phyloP scores from a whole-genome alignment of 192 early-diverging fungal species.

The Coemansia sp. region DNA sequence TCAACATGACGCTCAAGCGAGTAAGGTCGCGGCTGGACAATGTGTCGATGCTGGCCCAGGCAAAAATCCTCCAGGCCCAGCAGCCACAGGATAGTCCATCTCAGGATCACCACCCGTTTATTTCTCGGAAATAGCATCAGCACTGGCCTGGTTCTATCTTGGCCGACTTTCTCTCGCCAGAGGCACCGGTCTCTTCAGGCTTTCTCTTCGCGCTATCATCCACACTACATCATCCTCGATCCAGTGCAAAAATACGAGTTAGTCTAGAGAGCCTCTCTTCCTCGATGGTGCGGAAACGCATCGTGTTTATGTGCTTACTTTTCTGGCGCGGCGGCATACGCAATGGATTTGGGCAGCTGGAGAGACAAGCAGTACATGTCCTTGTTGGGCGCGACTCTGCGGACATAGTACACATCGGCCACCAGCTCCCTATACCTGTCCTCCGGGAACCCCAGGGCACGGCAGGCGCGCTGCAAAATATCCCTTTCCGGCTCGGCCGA shows the following conservation, averaged over 20 bases:
- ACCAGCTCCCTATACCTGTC: conserved; percentile 27
- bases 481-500: conserved; percentile 63
- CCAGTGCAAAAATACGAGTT: no score
- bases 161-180: background rate
- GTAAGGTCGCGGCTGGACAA: conserved; percentile 34
- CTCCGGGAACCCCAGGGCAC: conserved; percentile 49
- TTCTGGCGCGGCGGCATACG: conserved; percentile 46
- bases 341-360: conserved; percentile 67
- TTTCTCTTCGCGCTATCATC: background rate
- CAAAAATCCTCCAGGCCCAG: conserved; percentile 31
- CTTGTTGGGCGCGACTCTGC: conserved; percentile 96
- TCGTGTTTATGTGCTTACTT: conserved; percentile 15
- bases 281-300: no score
- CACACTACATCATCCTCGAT: background rate
- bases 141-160: no score
- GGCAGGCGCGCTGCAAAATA: conserved; percentile 40
- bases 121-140: no score
- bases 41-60: conserved; percentile 45
- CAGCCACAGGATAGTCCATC: no score
- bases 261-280: no score
- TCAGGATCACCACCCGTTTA: no score
- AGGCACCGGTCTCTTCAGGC: background rate
- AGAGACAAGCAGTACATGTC: conserved; percentile 97
- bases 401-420: conserved; percentile 69
- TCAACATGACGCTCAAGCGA: conserved; percentile 35